These are phyloP conservation scores for Lophiostoma macrostomum DNA, from an alignment of 495 filamentous ascomycete species.

Conservation along the genomic window DNA sequence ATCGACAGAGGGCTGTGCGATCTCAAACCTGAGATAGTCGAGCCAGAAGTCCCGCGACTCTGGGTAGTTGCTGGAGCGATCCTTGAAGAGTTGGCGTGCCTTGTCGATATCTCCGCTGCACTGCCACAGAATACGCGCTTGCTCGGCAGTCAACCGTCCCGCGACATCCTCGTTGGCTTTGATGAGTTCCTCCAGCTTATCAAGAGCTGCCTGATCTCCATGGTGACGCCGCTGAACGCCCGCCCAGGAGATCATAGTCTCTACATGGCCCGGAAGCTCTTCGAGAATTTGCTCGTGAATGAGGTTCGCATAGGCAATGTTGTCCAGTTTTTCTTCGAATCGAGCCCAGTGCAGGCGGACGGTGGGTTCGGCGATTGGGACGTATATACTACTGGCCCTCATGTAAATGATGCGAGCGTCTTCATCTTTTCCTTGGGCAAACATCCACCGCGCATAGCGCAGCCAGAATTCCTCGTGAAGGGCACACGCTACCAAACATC, in stretches of 20 bases:
- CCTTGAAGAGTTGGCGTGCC: conserved; percentile 79
- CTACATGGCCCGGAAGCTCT: conserved; percentile 68
- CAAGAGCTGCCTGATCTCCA: conserved; percentile 83
- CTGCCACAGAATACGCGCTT: conserved; percentile 88
- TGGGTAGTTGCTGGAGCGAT: conserved; percentile 79
- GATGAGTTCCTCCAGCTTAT: conserved; percentile 77
- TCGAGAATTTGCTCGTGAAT: conserved; percentile 80
- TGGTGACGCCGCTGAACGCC: conserved; percentile 80
- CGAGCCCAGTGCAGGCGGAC: conserved; percentile 88
- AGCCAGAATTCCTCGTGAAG: conserved; percentile 98
- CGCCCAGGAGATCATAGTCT: conserved; percentile 85
- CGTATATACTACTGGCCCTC: conserved; percentile 76
- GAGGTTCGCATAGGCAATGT: conserved; percentile 72
- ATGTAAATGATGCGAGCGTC: conserved; percentile 94
- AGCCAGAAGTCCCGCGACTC: conserved; percentile 91
- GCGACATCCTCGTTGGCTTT: conserved; percentile 74
- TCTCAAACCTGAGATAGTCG: conserved; percentile 84
- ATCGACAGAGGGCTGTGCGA: conserved; percentile 74
- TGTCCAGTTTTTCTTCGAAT: conserved; percentile 82
- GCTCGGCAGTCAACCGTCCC: conserved; percentile 82
- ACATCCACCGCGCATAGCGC: conserved; percentile 97
- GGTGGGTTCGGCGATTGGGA: conserved; percentile 75
- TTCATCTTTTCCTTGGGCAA: conserved; percentile 78
- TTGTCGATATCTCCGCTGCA: conserved; percentile 81
- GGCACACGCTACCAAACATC: conserved; percentile 86